Base-by-base conservation (phyloP, 139 green algal species). In the Tetraselmis striata region DNA sequence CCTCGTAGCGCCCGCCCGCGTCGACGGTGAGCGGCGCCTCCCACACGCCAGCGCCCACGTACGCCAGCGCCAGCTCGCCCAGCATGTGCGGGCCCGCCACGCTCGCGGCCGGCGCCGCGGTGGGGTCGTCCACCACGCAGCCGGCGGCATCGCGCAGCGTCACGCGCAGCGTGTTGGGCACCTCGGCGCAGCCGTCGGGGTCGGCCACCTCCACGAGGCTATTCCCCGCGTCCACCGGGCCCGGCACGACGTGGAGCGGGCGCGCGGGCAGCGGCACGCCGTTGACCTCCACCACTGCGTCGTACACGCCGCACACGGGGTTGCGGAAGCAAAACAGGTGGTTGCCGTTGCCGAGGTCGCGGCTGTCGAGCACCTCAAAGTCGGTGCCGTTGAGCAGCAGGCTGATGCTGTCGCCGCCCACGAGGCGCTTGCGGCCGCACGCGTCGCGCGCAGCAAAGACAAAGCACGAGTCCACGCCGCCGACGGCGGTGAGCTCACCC, bases 1-100 rank as follows among this genome's bases (percentile, higher is more conserved):
- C 28, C 30, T 81, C 23, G 81, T 84, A 84, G 59, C 32, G 29
- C 2, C 81, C 81, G 1, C 58, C 30, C 67, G 75, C 81, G 25
- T 30, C 30, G 2, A 75, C 74, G 29, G 26, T 32, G 75, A 75
- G 83, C 25, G n/a, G 23, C 1, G 76, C 29, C 24, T 25, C 22
- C 74, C 59, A 84, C 31, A 81, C 29, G 31, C 81, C 81, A 24
- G 27, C 74, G 11, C 81, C 75, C 26, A 74, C 2, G 81, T 84
- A 79, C 25, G 58, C 23, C 23, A 45, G 30, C 28, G 45, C 18
- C 45, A 67, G 45, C 45, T 18, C n/a, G n/a, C 28, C 26, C 32
- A 82, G 23, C 27, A 32, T 30, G 75, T 78, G 32, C 0, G n/a
- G 25, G 0, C 32, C 0, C 2, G 2, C 2, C 28, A 31, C 23